Evolutionary conservation across 2,329 filamentous ascomycete genomes (phyloP), one percentile per base, ranked within the genome.

Genomic region (Clarireedia paspali): DNA sequence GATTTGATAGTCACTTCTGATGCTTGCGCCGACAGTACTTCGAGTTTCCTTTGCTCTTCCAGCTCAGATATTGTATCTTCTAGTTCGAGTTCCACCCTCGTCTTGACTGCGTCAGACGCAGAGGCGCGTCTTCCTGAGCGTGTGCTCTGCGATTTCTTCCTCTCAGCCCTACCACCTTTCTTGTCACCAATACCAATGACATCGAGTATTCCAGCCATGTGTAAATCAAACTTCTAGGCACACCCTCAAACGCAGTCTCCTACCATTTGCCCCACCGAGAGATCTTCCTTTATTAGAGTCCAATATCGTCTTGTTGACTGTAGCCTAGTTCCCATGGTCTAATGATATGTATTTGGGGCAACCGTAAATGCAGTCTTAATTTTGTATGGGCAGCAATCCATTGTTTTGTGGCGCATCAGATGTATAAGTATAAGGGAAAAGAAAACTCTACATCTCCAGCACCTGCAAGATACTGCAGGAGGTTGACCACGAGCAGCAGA

Each of bases 141-240:
- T 5, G 39, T 20, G n/a, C 39, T 42, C 39, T 42, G 15, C n/a
- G 20, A 6, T 6, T 34, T 54, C 27, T 45, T 24, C 20, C 40
- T 26, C n/a, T 49, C n/a, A 24, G 27, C 27, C 27, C 36, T 50
- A 23, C 34, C 47, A 15, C 46, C 34, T 10, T 20, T 26, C 20
- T 30, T 4, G 20, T 55, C 38, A 17, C 26, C 23, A 6, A 23
- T 34, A 15, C 26, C 38, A 20, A 50, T 27, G 15, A 36, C 26
- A 20, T 55, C 38, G 36, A 55, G 50, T 23, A 12, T 24, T 10
- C 53, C 53, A 24, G 23, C 42, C 46, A 50, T 55, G 14, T 42
- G 42, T 46, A 14, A 7, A 23, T 47, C 42, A 14, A 1, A 6
- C 23, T 12, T 47, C 20, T 6, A 15, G 23, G 7, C 42, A 9